Base-by-base conservation (phyloP, 2,329 filamentous ascomycete genomes). In the Cercospora nicotianae region DNA sequence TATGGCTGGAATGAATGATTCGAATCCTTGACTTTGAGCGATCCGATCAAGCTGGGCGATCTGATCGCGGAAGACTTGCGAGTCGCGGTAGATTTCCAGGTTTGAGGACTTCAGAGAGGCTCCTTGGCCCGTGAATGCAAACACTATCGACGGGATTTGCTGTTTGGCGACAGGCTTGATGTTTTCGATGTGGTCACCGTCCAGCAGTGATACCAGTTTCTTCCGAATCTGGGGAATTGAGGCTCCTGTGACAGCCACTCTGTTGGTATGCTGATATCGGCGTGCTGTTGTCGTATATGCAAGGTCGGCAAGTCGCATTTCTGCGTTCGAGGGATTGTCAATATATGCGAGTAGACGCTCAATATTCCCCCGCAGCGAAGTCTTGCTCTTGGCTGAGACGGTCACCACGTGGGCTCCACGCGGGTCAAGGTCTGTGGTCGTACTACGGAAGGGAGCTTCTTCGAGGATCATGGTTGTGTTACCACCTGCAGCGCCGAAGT, bases 391-490 rank as follows among this genome's bases (percentile, higher is more conserved):
- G 26, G 88, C 88, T 10, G 84, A 85, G 1, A 90, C 77, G 1
- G 86, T 81, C 45, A 91, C 80, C 16, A 88, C 76, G 60, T 91
- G 86, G 1, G 82, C 81, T 16, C 78, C 79, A 23, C 89, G 84
- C 6, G 86, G 81, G 70, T 91, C 88, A 3, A 71, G 67, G 12
- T 73, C 74, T 13, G 73, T 75, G 31, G 28, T 42, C 66, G 72
- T 72, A 67, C 72, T 73, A 66, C 77, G 77, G 6, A 58, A 20
- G 2, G 87, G 87, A 0, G 82, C 86, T 69, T 91, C 89, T 74
- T 91, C 87, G 1, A 92, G 74, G 5, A 92, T 77, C 26, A 91
- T 77, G n/a, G 87, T 87, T 1, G 89, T 91, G 78, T 92, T 92
- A 33, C 90, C 90, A 70, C 90, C 90, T 63, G 90, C 88, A 8